Conservation (phyloP, 2,329 filamentous ascomycete genomes). For the Sclerotinia glacialis region DNA sequence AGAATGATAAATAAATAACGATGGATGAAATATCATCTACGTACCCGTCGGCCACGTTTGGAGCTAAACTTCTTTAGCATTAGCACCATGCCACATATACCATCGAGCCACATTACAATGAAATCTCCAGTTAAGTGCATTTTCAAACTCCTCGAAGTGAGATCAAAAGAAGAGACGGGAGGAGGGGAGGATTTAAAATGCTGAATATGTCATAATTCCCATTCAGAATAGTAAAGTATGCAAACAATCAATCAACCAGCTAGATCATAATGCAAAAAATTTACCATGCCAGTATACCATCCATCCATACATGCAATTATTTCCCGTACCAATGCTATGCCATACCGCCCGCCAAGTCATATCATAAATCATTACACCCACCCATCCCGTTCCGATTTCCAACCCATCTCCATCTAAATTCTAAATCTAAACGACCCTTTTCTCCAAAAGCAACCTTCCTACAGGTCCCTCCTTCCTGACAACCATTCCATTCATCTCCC, state of each 20-base stretch:
- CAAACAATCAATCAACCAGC: not conserved
- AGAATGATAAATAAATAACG: not conserved
- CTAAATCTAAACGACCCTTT: conserved; percentile 29
- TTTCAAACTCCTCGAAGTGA: not conserved
- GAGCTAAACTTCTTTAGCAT: not conserved
- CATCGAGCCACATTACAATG: not conserved
- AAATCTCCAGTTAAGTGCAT: not conserved
- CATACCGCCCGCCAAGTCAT: not conserved
- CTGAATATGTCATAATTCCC: not conserved
- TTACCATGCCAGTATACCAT: not conserved
- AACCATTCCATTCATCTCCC: conserved; percentile 45
- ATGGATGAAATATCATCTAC: not conserved
- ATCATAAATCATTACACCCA: conserved; percentile 2
- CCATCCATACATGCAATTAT: not conserved
- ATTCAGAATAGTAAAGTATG: too few relatives aligned
- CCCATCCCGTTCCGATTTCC: too few relatives aligned
- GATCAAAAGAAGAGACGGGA: not conserved
- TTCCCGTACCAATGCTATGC: conserved; percentile 5
- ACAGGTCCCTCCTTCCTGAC: conserved; percentile 44
- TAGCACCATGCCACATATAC: not conserved
- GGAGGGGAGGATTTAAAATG: not conserved
- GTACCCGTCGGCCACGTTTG: not conserved
- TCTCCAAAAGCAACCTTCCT: conserved; percentile 52
- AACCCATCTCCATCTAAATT: not conserved
- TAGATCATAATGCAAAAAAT: not conserved